These are phyloP conservation scores for Myxozyma neotropica DNA, from an alignment of 805 yeast species.

Conservation along the genomic window DNA sequence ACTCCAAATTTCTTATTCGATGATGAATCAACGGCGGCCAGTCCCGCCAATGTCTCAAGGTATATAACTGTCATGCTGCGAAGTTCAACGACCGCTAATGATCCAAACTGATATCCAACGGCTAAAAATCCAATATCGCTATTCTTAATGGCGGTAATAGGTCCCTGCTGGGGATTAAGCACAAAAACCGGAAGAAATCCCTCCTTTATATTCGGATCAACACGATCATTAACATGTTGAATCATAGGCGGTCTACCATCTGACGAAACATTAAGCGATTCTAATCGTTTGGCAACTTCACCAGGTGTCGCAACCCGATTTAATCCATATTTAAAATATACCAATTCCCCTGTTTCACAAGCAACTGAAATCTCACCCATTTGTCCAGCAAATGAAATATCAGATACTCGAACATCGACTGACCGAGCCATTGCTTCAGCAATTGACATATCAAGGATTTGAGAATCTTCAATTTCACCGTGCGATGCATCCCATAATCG, in stretches of 20 bases:
- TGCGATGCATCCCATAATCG: constrained; percentile 81
- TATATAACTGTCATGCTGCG: constrained; percentile 57
- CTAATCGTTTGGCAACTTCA: constrained; percentile 10
- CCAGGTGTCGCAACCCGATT: constrained; percentile 42
- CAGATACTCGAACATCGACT: constrained; percentile 51
- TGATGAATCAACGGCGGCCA: constrained; percentile 14
- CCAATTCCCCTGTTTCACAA: constrained; percentile 68
- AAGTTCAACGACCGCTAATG: constrained; percentile 71
- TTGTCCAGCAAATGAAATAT: constrained; percentile 75
- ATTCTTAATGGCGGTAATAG: constrained; percentile 63
- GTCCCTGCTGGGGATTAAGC: constrained; percentile 49
- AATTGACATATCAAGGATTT: constrained; percentile 62
- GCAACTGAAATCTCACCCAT: constrained; percentile 57
- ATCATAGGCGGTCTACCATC: constrained; percentile 24
- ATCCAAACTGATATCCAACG: constrained; percentile 76
- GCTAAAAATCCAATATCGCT: constrained; percentile 84
- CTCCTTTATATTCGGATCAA: constrained; percentile 40
- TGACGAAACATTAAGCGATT: constrained; percentile 1
- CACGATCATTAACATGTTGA: constrained; percentile 16
- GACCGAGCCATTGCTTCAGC: constrained; percentile 53
- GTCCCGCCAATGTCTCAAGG: constrained; percentile 18
- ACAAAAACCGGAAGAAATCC: constrained; percentile 64
- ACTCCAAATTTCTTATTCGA: background rate
- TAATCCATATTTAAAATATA: constrained; percentile 68
- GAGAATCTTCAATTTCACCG: constrained; percentile 62